Evolutionary conservation across 2,329 filamentous ascomycete genomes (phyloP).

Genomic region (Aureobasidium pullulans): DNA sequence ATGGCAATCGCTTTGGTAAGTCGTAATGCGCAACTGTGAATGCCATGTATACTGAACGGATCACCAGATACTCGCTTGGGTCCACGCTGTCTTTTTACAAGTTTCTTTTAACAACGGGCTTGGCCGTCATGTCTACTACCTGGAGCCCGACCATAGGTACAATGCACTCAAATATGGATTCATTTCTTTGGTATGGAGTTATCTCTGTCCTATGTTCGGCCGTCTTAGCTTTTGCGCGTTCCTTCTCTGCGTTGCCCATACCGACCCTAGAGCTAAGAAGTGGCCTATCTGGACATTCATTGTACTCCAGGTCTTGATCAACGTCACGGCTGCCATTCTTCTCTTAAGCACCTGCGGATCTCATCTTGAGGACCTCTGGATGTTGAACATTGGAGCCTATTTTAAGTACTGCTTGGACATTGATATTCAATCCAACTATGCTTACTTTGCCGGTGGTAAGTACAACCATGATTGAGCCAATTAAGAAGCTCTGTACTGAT

Average conservation of each 20-base stretch:
- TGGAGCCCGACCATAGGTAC: constrained; percentile 16
- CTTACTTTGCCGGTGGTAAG: constrained; percentile 18
- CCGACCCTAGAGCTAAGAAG: constrained; percentile 20
- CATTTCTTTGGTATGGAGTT: constrained; percentile 20
- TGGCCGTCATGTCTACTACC: constrained; percentile 22
- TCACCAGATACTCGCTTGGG: constrained; percentile 17
- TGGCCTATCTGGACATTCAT: constrained; percentile 25
- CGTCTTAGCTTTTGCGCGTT: constrained; percentile 25
- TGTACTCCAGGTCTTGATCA: constrained; percentile 21
- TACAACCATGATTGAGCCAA: constrained; percentile 6
- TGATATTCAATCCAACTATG: constrained; percentile 18
- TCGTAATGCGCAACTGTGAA: no score
- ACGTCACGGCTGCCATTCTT: constrained; percentile 19
- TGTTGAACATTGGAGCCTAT: constrained; percentile 1
- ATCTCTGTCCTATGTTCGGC: constrained; percentile 23
- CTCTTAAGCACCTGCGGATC: constrained; percentile 23
- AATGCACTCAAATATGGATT: constrained; percentile 20
- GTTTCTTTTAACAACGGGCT: constrained; percentile 20
- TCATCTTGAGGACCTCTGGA: constrained; percentile 19
- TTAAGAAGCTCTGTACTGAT: not conserved
- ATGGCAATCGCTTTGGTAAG: constrained; percentile 21
- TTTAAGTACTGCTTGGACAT: constrained; percentile 19
- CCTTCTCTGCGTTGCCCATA: constrained; percentile 22
- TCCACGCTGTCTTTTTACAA: constrained; percentile 21
- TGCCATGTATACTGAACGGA: not conserved